A percentile compares a stretch with the other conserved stretches of the same genome.
Evolutionary conservation across 176 grass and related monocot species (phyloP).

Genomic region (Carex kokanica): DNA sequence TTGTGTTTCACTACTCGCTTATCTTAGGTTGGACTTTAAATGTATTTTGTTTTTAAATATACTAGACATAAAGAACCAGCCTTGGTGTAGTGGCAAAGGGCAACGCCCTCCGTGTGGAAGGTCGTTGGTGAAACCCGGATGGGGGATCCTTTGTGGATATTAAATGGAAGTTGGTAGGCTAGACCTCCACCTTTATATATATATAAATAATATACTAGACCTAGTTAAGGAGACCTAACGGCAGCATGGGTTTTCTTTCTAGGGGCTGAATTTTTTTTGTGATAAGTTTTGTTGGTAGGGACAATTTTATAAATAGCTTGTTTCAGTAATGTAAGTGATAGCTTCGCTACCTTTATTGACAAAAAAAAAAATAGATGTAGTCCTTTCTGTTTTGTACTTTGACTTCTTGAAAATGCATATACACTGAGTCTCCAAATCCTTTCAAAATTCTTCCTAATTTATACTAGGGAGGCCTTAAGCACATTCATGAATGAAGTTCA

Average conservation of each 20-base stretch:
- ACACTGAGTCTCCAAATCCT: background rate
- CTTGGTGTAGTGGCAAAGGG: too few species aligned
- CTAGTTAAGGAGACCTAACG: background rate
- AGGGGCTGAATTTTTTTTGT: too few species aligned
- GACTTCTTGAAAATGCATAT: background rate
- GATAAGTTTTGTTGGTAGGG: too few species aligned
- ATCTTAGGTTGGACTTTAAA: background rate
- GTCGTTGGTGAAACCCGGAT: too few species aligned
- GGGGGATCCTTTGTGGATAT: too few species aligned
- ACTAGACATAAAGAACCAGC: background rate
- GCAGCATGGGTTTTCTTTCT: background rate
- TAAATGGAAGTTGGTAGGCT: too few species aligned
- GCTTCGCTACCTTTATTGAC: too few species aligned
- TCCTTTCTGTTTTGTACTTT: background rate
- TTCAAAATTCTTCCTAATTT: background rate
- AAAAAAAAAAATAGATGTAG: background rate
- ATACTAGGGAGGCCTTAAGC: background rate
- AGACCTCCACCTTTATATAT: too few species aligned
- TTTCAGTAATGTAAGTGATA: too few species aligned
- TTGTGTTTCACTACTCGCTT: background rate
- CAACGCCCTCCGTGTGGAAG: too few species aligned
- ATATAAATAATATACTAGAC: background rate
- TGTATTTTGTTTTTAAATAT: background rate
- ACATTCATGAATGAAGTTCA: background rate
- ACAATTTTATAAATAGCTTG: too few species aligned